A percentile compares a stretch with the other conserved stretches of the same genome.
phyloP scores from a whole-genome alignment of 495 filamentous ascomycete genomes.

The Penicillium roqueforti region DNA sequence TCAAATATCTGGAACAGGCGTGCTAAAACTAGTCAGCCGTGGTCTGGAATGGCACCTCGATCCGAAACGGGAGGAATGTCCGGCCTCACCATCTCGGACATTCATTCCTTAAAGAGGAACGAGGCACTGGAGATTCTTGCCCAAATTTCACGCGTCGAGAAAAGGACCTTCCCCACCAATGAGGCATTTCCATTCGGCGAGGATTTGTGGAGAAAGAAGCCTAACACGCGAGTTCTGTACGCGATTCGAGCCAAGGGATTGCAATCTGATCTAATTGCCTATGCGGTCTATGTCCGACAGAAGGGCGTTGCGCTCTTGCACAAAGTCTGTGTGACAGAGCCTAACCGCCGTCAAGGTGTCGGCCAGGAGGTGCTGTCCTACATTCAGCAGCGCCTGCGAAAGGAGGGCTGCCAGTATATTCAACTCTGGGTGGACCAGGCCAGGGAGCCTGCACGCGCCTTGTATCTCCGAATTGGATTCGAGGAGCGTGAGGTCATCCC shows the following conservation, averaged over 20 bases:
- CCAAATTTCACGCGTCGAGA: constrained; percentile 49
- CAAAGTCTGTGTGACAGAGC: constrained; percentile 54
- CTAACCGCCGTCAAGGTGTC: constrained; percentile 50
- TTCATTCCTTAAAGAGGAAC: constrained; percentile 40
- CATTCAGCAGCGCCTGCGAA: constrained; percentile 44
- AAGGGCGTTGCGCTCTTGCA: constrained; percentile 52
- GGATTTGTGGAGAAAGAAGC: constrained; percentile 51
- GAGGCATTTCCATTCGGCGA: constrained; percentile 51
- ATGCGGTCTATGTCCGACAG: constrained; percentile 52
- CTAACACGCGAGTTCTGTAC: constrained; percentile 52
- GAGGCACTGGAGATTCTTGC: constrained; percentile 39
- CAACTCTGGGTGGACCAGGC: constrained; percentile 60
- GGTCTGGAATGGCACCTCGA: constrained; percentile 15
- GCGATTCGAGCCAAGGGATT: constrained; percentile 27
- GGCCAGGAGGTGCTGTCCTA: constrained; percentile 48
- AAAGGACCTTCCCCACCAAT: constrained; percentile 54
- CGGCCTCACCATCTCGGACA: constrained; percentile 34
- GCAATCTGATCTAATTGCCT: constrained; percentile 38
- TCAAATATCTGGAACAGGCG: background rate
- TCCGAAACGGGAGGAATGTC: constrained; percentile 26
- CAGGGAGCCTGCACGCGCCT: constrained; percentile 43
- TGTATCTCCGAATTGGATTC: constrained; percentile 52
- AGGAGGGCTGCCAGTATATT: constrained; percentile 51
- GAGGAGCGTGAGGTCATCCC: constrained; percentile 46
- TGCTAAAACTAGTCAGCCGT: constrained; percentile 15